phyloP scores from a whole-genome alignment of 495 filamentous ascomycete species.

The Trichoderma virens region DNA sequence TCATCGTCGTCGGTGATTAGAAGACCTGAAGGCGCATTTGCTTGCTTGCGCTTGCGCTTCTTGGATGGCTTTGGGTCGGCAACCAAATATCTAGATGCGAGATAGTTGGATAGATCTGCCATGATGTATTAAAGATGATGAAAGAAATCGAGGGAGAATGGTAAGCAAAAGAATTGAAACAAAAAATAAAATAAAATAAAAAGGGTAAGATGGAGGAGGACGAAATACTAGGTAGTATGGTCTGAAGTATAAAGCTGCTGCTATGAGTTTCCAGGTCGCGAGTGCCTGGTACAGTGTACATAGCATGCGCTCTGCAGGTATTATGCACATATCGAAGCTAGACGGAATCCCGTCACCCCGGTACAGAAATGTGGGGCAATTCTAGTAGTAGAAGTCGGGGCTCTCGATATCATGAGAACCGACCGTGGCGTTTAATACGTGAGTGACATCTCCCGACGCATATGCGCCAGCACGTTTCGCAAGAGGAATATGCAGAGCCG shows the following conservation, averaged over 20 bases:
- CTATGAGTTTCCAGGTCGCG: too few relatives aligned
- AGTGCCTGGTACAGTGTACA: too few relatives aligned
- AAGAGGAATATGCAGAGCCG: constrained; percentile 7
- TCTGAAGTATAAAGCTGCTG: not conserved
- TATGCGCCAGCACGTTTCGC: not conserved
- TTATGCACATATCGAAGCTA: not conserved
- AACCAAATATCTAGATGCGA: constrained; percentile 88
- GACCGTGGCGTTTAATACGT: not conserved
- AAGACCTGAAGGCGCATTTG: constrained; percentile 53
- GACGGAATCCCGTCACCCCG: not conserved
- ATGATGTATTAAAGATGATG: constrained; percentile 30
- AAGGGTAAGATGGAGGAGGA: not conserved
- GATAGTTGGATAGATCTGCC: constrained; percentile 71
- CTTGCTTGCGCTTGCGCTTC: constrained; percentile 75
- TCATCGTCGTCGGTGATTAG: constrained; percentile 89
- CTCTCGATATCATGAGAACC: not conserved
- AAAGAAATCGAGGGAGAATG: not conserved
- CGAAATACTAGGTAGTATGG: too few relatives aligned
- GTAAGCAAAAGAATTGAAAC: not conserved
- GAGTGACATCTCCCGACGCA: not conserved
- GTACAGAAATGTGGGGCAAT: not conserved
- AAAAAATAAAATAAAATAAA: not conserved
- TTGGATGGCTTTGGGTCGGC: constrained; percentile 67
- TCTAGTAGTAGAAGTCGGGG: not conserved
- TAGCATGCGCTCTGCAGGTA: not conserved